These are phyloP conservation scores for Glycyrrhiza uralensis DNA, from an alignment of 306 rosid genomes.

Conservation along the genomic window DNA sequence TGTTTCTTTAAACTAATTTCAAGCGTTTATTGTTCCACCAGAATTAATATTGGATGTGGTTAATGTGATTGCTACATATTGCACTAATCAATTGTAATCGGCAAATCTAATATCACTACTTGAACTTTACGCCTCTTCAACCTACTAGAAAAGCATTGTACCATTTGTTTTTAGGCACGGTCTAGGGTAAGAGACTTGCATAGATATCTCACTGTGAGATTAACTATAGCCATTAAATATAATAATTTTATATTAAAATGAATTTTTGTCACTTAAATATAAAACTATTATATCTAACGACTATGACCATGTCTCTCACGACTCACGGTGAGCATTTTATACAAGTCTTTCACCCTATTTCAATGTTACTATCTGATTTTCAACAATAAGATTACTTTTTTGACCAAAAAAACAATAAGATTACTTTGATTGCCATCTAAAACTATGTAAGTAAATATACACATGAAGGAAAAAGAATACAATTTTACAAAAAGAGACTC, in stretches of 20 bases:
- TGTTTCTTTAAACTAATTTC: neutral
- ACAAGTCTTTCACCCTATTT: no score
- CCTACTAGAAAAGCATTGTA: neutral
- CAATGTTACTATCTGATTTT: neutral
- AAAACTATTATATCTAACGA: no score
- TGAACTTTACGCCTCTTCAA: neutral
- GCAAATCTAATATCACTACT: neutral
- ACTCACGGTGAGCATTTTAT: no score
- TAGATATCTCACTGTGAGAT: no score
- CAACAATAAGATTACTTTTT: no score
- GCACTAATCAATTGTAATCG: neutral
- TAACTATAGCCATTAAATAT: no score
- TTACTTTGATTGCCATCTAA: neutral
- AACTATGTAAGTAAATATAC: neutral
- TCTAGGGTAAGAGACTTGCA: no score
- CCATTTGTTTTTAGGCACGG: neutral
- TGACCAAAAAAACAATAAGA: no score
- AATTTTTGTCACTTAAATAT: no score
- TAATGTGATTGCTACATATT: neutral
- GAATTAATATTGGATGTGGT: neutral
- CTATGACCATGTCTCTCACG: no score
- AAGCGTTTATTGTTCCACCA: neutral
- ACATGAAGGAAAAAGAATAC: neutral
- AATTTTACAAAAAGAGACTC: slow-evolving; percentile 14
- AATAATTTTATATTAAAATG: no score